Conservation (phyloP, 2,329 filamentous ascomycete species). For the Pseudofabraea citricarpa region DNA sequence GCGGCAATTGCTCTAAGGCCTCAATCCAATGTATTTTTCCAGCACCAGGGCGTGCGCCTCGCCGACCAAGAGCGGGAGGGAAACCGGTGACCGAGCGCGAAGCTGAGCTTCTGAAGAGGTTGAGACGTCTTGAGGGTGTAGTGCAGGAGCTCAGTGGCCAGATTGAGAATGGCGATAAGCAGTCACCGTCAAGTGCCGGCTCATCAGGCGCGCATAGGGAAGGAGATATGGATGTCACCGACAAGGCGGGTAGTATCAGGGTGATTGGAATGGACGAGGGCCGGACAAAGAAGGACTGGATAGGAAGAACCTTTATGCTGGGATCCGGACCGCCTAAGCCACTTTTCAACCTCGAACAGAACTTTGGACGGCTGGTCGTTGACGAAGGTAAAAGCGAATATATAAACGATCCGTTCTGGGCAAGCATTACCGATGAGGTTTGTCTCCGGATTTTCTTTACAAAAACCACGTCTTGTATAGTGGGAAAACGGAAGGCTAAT, state of each 20-base stretch:
- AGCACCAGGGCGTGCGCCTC: slow-evolving; percentile 66
- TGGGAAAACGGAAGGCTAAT: too few species aligned
- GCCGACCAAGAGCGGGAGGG: slow-evolving; percentile 63
- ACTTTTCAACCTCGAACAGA: slow-evolving; percentile 33
- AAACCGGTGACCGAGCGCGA: slow-evolving; percentile 54
- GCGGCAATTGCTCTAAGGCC: slow-evolving; percentile 68
- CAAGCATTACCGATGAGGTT: slow-evolving; percentile 70
- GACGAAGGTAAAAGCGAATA: slow-evolving; percentile 67
- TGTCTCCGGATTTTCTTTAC: too few species aligned
- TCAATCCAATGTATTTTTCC: slow-evolving; percentile 71
- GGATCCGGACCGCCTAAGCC: slow-evolving; percentile 21
- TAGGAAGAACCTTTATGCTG: slow-evolving; percentile 16
- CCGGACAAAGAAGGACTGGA: slow-evolving; percentile 19
- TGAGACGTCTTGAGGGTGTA: slow-evolving; percentile 71
- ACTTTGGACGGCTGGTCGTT: slow-evolving; percentile 63
- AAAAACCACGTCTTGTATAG: too few species aligned
- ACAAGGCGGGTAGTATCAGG: slow-evolving; percentile 10
- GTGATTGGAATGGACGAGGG: slow-evolving; percentile 25
- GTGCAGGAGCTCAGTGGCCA: slow-evolving; percentile 65
- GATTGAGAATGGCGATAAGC: slow-evolving; percentile 33
- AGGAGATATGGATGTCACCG: slow-evolving; percentile 11
- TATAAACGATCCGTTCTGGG: slow-evolving; percentile 72
- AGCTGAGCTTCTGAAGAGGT: slow-evolving; percentile 64
- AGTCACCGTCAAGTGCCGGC: slow-evolving; percentile 20
- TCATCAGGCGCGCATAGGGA: slow-evolving; percentile 14